phyloP scores from a whole-genome alignment of 345 rosid species.

The Xanthoceras sorbifolium region DNA sequence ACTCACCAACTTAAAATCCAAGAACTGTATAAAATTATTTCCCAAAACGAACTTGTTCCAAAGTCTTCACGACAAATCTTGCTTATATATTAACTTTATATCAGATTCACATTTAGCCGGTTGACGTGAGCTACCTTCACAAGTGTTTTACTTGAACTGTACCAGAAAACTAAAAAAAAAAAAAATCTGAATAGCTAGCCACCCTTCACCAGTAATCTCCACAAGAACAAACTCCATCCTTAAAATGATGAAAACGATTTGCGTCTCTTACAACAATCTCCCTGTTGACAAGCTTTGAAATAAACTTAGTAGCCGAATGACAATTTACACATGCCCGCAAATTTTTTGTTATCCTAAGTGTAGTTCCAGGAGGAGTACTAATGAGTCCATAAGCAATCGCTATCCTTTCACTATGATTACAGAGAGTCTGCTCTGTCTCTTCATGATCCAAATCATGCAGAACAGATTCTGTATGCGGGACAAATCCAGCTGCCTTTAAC shows the following conservation, averaged over 20 bases:
- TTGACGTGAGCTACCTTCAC: neutral
- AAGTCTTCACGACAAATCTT: neutral
- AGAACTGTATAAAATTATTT: no score
- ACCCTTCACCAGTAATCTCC: conserved; percentile 47
- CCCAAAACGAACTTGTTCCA: no score
- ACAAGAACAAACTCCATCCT: conserved; percentile 56
- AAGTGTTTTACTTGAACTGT: neutral
- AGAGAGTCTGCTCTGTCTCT: conserved; percentile 61
- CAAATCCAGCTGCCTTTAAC: conserved; percentile 59
- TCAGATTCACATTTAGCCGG: neutral
- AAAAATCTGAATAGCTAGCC: neutral
- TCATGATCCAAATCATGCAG: conserved; percentile 63
- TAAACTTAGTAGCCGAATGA: conserved; percentile 61
- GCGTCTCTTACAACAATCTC: conserved; percentile 67
- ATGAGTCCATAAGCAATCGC: conserved; percentile 71
- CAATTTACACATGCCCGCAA: conserved; percentile 67
- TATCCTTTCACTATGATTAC: conserved; percentile 71
- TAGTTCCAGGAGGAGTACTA: conserved; percentile 56
- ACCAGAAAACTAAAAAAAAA: neutral
- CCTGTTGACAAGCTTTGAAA: conserved; percentile 57
- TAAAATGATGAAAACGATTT: conserved; percentile 69
- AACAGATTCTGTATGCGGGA: conserved; percentile 46
- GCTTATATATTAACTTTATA: neutral
- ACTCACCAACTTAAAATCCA: no score
- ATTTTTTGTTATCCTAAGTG: conserved; percentile 60